phyloP scores from a whole-genome alignment of 2,329 filamentous ascomycete genomes.

The Alternaria incomplexa region DNA sequence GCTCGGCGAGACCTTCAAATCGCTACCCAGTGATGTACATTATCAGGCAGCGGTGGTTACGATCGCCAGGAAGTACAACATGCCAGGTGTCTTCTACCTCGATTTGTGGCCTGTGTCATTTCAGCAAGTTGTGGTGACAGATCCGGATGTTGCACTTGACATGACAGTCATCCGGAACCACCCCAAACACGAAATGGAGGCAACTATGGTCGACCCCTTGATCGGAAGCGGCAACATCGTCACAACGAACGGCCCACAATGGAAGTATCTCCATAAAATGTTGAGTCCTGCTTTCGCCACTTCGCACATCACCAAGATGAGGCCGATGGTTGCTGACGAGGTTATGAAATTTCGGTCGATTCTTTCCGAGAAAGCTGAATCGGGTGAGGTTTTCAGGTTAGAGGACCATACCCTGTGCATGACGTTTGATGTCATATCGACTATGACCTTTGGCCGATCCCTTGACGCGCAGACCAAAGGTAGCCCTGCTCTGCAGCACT shows the following conservation, averaged over 20 bases:
- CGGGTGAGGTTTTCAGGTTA: slow-evolving; percentile 31
- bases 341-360: slow-evolving; percentile 38
- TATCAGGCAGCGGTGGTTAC: slow-evolving; percentile 44
- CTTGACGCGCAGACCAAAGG: slow-evolving; percentile 33
- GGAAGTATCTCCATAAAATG: slow-evolving; percentile 46
- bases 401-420: slow-evolving; percentile 29
- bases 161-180: slow-evolving; percentile 44
- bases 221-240: slow-evolving; percentile 39
- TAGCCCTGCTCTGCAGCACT: slow-evolving; percentile 25
- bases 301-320: slow-evolving; percentile 37
- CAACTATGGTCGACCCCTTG: slow-evolving; percentile 28
- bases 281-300: slow-evolving; percentile 46
- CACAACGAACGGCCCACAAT: slow-evolving; percentile 36
- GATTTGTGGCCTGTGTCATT: slow-evolving; percentile 53
- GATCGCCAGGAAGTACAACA: slow-evolving; percentile 45
- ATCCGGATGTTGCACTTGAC: slow-evolving; percentile 48
- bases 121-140: slow-evolving; percentile 41
- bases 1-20: slow-evolving; percentile 44
- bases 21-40: slow-evolving; percentile 45
- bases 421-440: slow-evolving; percentile 38
- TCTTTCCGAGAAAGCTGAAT: slow-evolving; percentile 24
- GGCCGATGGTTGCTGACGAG: slow-evolving; percentile 30
- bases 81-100: slow-evolving; percentile 50
- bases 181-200: slow-evolving; percentile 38
- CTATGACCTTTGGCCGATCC: slow-evolving; percentile 31